Conservation (phyloP, 2,329 filamentous ascomycete species). For the Fusarium algeriense region DNA sequence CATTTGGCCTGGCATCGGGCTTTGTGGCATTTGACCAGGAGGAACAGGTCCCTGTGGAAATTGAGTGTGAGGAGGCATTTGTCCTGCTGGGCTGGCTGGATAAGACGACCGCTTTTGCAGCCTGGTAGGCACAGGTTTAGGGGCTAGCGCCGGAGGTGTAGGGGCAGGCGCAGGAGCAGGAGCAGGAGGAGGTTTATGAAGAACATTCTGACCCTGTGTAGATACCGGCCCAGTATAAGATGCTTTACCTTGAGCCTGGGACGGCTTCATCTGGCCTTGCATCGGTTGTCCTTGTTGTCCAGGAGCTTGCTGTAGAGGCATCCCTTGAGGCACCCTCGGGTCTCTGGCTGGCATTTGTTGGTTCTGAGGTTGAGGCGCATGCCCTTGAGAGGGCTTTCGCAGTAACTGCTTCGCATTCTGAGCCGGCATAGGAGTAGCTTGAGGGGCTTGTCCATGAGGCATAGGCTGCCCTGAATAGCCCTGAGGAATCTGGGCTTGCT, state of each 20-base stretch:
- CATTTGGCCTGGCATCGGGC: neutral
- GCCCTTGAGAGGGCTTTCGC: conserved; percentile 37
- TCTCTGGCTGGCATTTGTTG: conserved; percentile 25
- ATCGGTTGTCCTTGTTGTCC: conserved; percentile 14
- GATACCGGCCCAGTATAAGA: conserved; percentile 14
- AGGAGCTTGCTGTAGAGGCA: conserved; percentile 12
- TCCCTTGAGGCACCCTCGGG: conserved; percentile 4
- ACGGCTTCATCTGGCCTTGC: conserved; percentile 10
- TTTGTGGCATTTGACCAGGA: conserved; percentile 15
- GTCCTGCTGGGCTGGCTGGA: conserved; percentile 19
- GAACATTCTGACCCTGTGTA: conserved; percentile 2
- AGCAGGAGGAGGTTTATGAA: conserved; percentile 11
- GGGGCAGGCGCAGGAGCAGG: neutral
- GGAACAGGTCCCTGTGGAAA: conserved; percentile 7
- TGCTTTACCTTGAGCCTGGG: conserved; percentile 8
- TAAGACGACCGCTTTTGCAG: conserved; percentile 33
- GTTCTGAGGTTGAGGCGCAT: conserved; percentile 11
- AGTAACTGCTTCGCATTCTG: conserved; percentile 32
- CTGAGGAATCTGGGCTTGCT: conserved; percentile 15
- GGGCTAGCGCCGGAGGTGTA: conserved; percentile 3
- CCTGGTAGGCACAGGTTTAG: conserved; percentile 18
- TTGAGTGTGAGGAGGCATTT: conserved; percentile 16
- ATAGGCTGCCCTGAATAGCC: conserved; percentile 15
- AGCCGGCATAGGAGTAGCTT: conserved; percentile 5
- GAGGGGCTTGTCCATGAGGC: conserved; percentile 7